phyloP scores from a whole-genome alignment of 495 filamentous ascomycete genomes.

The Aspergillus campestris region DNA sequence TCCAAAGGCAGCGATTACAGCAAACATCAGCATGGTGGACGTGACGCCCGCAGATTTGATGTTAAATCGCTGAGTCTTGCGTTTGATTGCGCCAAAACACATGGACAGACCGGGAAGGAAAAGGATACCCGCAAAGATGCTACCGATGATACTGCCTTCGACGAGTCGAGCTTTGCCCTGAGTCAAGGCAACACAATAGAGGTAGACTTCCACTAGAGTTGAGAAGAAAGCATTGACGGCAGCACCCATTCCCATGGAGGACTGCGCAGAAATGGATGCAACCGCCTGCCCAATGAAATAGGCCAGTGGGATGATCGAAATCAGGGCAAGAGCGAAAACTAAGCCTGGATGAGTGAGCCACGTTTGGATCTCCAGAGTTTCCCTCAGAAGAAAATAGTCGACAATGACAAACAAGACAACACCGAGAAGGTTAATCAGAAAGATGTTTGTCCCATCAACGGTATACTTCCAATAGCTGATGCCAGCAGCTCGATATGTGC shows the following conservation, averaged over 20 bases:
- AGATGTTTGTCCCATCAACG: constrained; percentile 95
- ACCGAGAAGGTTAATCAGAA: constrained; percentile 91
- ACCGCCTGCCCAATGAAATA: constrained; percentile 99
- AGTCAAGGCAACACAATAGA: constrained; percentile 90
- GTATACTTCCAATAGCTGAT: constrained; percentile 99
- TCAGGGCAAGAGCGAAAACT: constrained; percentile 74
- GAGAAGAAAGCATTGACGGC: constrained; percentile 99
- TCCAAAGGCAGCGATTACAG: constrained; percentile 92
- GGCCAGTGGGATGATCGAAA: constrained; percentile 93
- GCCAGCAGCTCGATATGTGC: constrained; percentile 93
- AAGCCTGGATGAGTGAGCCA: constrained; percentile 72
- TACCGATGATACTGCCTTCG: constrained; percentile 93
- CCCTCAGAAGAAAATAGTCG: constrained; percentile 73
- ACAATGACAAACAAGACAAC: constrained; percentile 88
- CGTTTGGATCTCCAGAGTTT: constrained; percentile 56
- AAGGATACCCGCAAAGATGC: constrained; percentile 93
- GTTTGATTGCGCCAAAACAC: constrained; percentile 96
- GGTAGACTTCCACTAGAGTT: constrained; percentile 96
- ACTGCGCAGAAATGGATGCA: constrained; percentile 97
- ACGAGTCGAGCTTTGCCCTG: constrained; percentile 90
- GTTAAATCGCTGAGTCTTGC: constrained; percentile 98
- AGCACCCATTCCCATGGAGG: constrained; percentile 98
- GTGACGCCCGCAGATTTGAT: constrained; percentile 95
- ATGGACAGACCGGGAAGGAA: constrained; percentile 96
- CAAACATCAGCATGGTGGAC: constrained; percentile 96